Evolutionary conservation across 2,329 filamentous ascomycete species (phyloP).

Genomic region (Emmonsiellopsis sp.): DNA sequence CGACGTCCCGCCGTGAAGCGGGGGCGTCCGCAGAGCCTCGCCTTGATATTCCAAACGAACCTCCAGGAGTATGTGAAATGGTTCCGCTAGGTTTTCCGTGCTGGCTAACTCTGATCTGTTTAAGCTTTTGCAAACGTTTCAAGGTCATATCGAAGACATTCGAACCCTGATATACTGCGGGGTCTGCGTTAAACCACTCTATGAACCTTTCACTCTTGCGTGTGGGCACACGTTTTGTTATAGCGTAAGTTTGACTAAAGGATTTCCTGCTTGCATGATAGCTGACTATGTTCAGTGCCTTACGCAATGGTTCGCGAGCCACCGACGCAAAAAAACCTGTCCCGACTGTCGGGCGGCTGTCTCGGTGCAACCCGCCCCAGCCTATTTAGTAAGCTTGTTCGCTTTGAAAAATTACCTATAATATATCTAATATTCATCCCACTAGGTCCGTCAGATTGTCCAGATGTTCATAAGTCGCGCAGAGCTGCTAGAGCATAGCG

Average conservation of each 20-base stretch:
- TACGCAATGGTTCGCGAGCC: slow-evolving; percentile 46
- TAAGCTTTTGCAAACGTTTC: slow-evolving; percentile 34
- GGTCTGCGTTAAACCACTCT: slow-evolving; percentile 59
- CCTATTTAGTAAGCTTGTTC: slow-evolving; percentile 46
- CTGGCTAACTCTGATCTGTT: background rate
- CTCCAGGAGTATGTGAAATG: slow-evolving; percentile 4
- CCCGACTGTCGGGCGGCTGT: slow-evolving; percentile 58
- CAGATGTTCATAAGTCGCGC: slow-evolving; percentile 51
- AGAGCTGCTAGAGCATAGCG: slow-evolving; percentile 54
- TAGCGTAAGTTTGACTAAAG: slow-evolving; percentile 38
- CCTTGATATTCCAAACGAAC: background rate
- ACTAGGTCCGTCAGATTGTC: slow-evolving; percentile 55
- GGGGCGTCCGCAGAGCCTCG: background rate
- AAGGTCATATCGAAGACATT: slow-evolving; percentile 52
- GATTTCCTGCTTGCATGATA: background rate
- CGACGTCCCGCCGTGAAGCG: background rate
- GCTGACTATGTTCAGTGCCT: slow-evolving; percentile 41
- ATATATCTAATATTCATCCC: slow-evolving; percentile 2
- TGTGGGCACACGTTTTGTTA: slow-evolving; percentile 69
- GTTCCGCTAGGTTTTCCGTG: background rate
- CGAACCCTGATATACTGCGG: slow-evolving; percentile 56
- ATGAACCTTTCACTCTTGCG: slow-evolving; percentile 59
- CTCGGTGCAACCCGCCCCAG: slow-evolving; percentile 51
- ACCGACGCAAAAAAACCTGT: slow-evolving; percentile 54
- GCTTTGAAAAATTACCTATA: background rate